Evolutionary conservation across 2,329 filamentous ascomycete species (phyloP), one percentile per base, ranked within the genome.

Genomic region (Eurotiales sp.): DNA sequence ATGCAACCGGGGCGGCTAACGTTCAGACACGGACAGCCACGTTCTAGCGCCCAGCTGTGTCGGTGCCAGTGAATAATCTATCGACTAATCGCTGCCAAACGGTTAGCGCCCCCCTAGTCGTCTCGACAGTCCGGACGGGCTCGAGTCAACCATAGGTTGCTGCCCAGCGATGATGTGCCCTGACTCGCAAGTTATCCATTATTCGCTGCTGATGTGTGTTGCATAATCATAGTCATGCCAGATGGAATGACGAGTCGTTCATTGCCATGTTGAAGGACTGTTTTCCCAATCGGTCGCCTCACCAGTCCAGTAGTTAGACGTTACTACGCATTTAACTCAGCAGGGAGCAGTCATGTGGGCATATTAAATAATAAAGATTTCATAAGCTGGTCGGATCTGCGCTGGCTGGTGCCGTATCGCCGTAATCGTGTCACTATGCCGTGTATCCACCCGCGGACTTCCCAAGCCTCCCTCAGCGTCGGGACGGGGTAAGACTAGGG

Each of bases 401-500:
- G 12, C 34, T 27, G 25, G 25, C 25, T 27, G 25, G 25, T 27
- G 25, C 25, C 25, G 25, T 27, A 27, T 27, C 25, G 25, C 34
- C 17, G 34, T 37, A 37, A 11, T n/a, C n/a, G n/a, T n/a, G n/a
- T n/a, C n/a, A n/a, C 32, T 2, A 7, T 15, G 2, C 4, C n/a
- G 3, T 5, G 32, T 15, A 21, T 37, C 34, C 34, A 21, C 34
- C 32, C n/a, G 25, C 32, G 14, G 3, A 36, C 32, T n/a, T 36
- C 11, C n/a, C 32, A 17, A 23, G 19, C 39, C 19, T 41, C 14
- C 46, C 46, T 39, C 25, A 30, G 36, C 15, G 37, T 42, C 37
- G 37, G 46, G 41, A 49, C 46, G 29, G 47, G 34, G 34, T 37
- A 37, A 23, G 23, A 42, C 36, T 48, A 47, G 22, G 45, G 36